phyloP scores from a whole-genome alignment of 805 yeast genomes.

The Ogataea methylovora region DNA sequence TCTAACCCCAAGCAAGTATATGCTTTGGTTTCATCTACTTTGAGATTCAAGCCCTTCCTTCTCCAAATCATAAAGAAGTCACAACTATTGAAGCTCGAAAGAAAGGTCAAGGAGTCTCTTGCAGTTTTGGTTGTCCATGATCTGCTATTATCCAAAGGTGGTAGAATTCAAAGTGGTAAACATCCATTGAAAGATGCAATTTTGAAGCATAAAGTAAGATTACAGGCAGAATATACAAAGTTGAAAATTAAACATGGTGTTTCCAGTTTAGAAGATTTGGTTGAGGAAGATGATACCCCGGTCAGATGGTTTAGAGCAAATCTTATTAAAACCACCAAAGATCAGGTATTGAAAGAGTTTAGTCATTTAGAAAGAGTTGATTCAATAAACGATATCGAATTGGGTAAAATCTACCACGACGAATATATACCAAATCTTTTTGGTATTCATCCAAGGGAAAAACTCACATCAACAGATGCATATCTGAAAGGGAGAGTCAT shows the following conservation, averaged over 20 bases:
- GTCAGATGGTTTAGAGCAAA: slow-evolving; percentile 79
- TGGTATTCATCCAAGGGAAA: slow-evolving; percentile 76
- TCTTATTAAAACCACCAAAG: slow-evolving; percentile 41
- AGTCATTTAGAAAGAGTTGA: slow-evolving; percentile 38
- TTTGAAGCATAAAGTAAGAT: slow-evolving; percentile 68
- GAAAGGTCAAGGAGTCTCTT: slow-evolving; percentile 41
- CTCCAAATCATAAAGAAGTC: slow-evolving; percentile 57
- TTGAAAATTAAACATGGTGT: slow-evolving; percentile 69
- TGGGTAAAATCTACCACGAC: slow-evolving; percentile 67
- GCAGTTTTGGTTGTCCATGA: slow-evolving; percentile 74
- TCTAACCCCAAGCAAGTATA: slow-evolving; percentile 78
- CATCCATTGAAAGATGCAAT: slow-evolving; percentile 79
- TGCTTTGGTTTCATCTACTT: slow-evolving; percentile 76
- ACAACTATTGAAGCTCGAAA: slow-evolving; percentile 50
- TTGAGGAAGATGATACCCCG: slow-evolving; percentile 59
- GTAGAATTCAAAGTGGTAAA: slow-evolving; percentile 84
- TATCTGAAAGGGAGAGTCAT: slow-evolving; percentile 74
- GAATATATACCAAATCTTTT: slow-evolving; percentile 64
- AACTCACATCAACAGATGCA: slow-evolving; percentile 56
- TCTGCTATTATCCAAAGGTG: slow-evolving; percentile 62
- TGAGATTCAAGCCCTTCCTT: slow-evolving; percentile 63
- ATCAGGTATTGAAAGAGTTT: slow-evolving; percentile 33
- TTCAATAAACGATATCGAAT: slow-evolving; percentile 31
- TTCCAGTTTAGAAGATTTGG: slow-evolving; percentile 41
- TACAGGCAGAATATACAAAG: slow-evolving; percentile 75